Conservation (phyloP, 352 stramenopile genomes). For the Phytophthora boehmeriae region DNA sequence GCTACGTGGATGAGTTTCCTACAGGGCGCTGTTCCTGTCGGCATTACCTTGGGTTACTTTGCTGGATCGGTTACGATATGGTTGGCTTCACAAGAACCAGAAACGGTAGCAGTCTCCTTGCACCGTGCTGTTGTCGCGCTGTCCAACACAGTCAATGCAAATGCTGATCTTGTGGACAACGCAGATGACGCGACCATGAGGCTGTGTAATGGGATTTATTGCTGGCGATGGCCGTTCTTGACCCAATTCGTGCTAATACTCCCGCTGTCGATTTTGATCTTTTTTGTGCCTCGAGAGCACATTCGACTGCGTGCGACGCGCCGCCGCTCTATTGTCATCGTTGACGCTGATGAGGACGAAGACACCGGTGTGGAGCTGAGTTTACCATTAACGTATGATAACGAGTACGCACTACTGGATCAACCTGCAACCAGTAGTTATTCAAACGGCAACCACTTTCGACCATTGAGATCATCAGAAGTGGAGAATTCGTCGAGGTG, state of each 20-base stretch:
- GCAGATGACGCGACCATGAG: conserved; percentile 35
- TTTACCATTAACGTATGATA: conserved; percentile 30
- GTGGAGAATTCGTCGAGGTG: conserved; percentile 36
- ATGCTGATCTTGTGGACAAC: conserved; percentile 41
- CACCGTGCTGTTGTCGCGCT: conserved; percentile 13
- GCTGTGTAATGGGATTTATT: conserved; percentile 79
- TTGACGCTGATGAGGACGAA: conserved; percentile 51
- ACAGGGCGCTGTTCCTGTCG: conserved; percentile 72
- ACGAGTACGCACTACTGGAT: conserved; percentile 37
- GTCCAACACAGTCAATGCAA: conserved; percentile 29
- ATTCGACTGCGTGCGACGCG: conserved; percentile 61
- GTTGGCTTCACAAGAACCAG: conserved; percentile 30
- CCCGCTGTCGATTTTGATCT: conserved; percentile 76
- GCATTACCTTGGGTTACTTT: conserved; percentile 84
- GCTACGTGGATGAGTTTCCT: conserved; percentile 88
- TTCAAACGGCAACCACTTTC: conserved; percentile 19
- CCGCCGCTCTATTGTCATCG: conserved; percentile 71
- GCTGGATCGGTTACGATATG: conserved; percentile 78
- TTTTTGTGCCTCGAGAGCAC: conserved; percentile 78
- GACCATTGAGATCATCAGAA: conserved; percentile 22
- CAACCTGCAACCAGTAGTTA: conserved; percentile 6
- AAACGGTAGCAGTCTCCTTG: conserved; percentile 15
- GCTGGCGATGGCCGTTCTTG: conserved; percentile 89
- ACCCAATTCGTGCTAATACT: conserved; percentile 76
- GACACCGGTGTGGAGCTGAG: conserved; percentile 37